These are phyloP conservation scores for Lactifluus echinatus DNA, from an alignment of 768 basidiomycete species.

Conservation along the genomic window DNA sequence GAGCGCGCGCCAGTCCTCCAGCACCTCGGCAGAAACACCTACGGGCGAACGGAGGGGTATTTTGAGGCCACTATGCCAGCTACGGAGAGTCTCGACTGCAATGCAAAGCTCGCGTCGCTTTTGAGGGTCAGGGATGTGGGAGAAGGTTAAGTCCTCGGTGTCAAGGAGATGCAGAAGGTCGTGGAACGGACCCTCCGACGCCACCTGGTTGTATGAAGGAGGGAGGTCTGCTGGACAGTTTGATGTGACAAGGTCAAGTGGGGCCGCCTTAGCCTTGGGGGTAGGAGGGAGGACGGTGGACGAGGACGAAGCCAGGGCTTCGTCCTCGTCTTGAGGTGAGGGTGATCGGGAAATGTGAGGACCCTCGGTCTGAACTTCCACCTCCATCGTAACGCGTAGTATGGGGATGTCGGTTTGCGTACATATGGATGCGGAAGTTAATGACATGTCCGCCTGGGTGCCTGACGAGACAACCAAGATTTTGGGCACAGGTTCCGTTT, in stretches of 20 bases:
- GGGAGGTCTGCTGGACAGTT: slow-evolving; percentile 45
- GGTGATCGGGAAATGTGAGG: slow-evolving; percentile 35
- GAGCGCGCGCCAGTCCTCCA: slow-evolving; percentile 71
- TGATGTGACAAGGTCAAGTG: slow-evolving; percentile 6
- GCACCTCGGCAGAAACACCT: slow-evolving; percentile 53
- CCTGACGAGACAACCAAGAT: slow-evolving; percentile 39
- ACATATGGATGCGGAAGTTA: slow-evolving; percentile 3
- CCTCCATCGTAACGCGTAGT: slow-evolving; percentile 34
- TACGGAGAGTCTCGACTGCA: slow-evolving; percentile 51
- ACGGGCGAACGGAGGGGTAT: slow-evolving; percentile 36
- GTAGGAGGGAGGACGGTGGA: slow-evolving; percentile 67
- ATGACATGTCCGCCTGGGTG: slow-evolving; percentile 38
- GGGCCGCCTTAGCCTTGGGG: slow-evolving; percentile 39
- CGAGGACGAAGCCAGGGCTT: slow-evolving; percentile 62
- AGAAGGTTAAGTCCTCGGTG: slow-evolving; percentile 14
- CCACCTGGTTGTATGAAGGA: slow-evolving; percentile 61
- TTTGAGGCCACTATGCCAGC: slow-evolving; percentile 58
- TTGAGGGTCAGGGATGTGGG: slow-evolving; percentile 15
- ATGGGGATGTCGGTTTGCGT: slow-evolving; percentile 24
- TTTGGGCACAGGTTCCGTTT: slow-evolving; percentile 56
- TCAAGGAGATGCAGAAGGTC: slow-evolving; percentile 22
- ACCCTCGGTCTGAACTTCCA: slow-evolving; percentile 60
- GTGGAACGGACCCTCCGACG: slow-evolving; percentile 27
- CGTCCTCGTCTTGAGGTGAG: slow-evolving; percentile 38
- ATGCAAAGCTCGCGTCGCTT: slow-evolving; percentile 36